These are phyloP conservation scores for Xylaria sp. DNA, from an alignment of 2,329 filamentous ascomycete genomes.

Conservation along the genomic window DNA sequence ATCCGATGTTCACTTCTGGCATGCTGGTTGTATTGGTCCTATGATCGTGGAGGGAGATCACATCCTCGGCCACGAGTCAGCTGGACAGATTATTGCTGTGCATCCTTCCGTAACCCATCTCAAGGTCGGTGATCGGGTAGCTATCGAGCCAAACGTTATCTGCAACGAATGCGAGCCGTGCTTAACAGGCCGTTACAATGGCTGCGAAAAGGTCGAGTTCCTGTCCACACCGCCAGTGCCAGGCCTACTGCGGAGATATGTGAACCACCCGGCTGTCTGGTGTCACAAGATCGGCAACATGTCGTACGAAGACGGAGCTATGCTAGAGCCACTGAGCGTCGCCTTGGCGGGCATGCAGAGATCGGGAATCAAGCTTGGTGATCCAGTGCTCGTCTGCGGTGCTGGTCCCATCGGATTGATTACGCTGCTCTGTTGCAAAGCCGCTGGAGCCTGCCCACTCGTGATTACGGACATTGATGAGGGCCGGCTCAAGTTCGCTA, in stretches of 20 bases:
- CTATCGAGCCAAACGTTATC: conserved; percentile 93
- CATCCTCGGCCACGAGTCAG: conserved; percentile 93
- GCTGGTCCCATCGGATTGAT: conserved; percentile 95
- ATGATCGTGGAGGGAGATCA: conserved; percentile 93
- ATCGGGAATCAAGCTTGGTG: conserved; percentile 81
- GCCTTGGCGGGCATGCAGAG: conserved; percentile 89
- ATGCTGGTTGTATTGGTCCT: conserved; percentile 91
- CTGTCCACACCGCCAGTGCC: conserved; percentile 89
- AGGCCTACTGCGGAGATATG: conserved; percentile 88
- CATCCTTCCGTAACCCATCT: conserved; percentile 82
- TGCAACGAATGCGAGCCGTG: conserved; percentile 92
- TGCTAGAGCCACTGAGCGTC: conserved; percentile 90
- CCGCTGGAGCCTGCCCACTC: conserved; percentile 88
- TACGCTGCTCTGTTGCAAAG: conserved; percentile 82
- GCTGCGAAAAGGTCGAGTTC: conserved; percentile 86
- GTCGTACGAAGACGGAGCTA: conserved; percentile 88
- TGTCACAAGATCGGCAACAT: conserved; percentile 96
- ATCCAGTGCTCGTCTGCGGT: conserved; percentile 88
- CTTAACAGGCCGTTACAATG: conserved; percentile 93
- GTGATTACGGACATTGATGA: conserved; percentile 96
- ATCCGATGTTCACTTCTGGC: conserved; percentile 97
- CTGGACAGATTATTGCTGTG: conserved; percentile 82
- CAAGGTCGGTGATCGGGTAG: conserved; percentile 88
- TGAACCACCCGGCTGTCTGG: conserved; percentile 94
- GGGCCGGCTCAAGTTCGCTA: conserved; percentile 84